These are phyloP conservation scores for Calonectria hongkongensis DNA, from an alignment of 2,329 filamentous ascomycete species.

Conservation along the genomic window DNA sequence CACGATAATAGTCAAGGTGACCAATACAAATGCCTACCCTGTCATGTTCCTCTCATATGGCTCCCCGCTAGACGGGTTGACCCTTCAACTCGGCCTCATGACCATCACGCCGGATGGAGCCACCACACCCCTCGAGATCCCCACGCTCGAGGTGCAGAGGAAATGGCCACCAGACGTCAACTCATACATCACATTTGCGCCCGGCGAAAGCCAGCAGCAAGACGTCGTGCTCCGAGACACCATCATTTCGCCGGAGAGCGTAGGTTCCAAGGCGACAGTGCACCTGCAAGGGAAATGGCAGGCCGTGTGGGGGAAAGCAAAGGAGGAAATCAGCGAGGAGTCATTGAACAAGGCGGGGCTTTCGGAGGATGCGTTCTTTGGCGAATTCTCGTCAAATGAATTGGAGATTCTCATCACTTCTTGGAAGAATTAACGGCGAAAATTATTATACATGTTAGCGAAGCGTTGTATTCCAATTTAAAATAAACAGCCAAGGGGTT, in stretches of 20 bases:
- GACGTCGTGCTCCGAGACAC: slow-evolving; percentile 62
- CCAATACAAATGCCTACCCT: slow-evolving; percentile 61
- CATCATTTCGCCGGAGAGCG: slow-evolving; percentile 59
- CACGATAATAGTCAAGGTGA: slow-evolving; percentile 61
- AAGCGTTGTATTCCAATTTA: slow-evolving; percentile 7
- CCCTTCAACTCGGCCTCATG: slow-evolving; percentile 64
- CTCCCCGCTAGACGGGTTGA: slow-evolving; percentile 67
- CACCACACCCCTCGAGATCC: slow-evolving; percentile 59
- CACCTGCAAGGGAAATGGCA: slow-evolving; percentile 62
- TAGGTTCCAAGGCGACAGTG: slow-evolving; percentile 58
- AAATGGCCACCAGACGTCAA: slow-evolving; percentile 64
- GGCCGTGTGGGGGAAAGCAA: slow-evolving; percentile 55
- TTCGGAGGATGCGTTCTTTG: slow-evolving; percentile 48
- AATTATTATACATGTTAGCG: slow-evolving; percentile 4
- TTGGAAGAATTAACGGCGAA: slow-evolving; percentile 12
- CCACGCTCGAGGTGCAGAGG: slow-evolving; percentile 61
- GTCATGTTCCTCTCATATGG: slow-evolving; percentile 66
- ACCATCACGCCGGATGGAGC: slow-evolving; percentile 61
- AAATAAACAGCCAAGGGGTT: background rate
- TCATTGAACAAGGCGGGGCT: slow-evolving; percentile 46
- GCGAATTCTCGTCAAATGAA: slow-evolving; percentile 48
- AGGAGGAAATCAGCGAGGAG: slow-evolving; percentile 47
- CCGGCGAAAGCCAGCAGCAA: slow-evolving; percentile 59
- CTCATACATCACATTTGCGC: slow-evolving; percentile 61
- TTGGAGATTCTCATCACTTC: slow-evolving; percentile 44